phyloP scores from a whole-genome alignment of 2,329 filamentous ascomycete species.

The Trichophyton benhamiae region DNA sequence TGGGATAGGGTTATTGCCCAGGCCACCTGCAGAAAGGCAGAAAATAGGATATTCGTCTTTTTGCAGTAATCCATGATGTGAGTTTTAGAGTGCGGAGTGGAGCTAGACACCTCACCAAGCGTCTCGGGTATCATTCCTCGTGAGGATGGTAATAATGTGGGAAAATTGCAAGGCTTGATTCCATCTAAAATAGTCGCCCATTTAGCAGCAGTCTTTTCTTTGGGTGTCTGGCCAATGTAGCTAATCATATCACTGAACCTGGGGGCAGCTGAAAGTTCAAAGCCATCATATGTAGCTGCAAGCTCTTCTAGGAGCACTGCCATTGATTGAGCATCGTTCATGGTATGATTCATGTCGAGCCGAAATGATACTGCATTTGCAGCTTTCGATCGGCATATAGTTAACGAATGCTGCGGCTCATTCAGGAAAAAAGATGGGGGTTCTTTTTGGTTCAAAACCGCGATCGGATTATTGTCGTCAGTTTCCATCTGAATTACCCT shows the following conservation, averaged over 20 bases:
- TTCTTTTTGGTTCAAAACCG: neutral
- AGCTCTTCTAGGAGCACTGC: neutral
- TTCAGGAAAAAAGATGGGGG: neutral
- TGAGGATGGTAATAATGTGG: neutral
- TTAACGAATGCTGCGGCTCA: constrained; percentile 19
- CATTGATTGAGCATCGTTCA: neutral
- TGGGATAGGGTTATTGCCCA: constrained; percentile 42
- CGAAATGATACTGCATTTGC: neutral
- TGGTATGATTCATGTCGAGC: neutral
- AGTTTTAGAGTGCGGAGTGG: neutral
- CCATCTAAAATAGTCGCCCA: neutral
- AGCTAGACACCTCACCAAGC: neutral
- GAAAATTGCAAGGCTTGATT: neutral
- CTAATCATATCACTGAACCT: neutral
- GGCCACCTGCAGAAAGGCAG: constrained; percentile 40
- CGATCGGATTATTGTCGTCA: neutral
- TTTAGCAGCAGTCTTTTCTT: neutral
- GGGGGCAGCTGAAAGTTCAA: neutral
- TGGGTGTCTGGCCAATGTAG: neutral
- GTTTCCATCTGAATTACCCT: neutral
- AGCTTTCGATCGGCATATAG: constrained; percentile 16
- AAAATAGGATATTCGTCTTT: constrained; percentile 27
- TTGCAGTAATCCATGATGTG: constrained; percentile 7
- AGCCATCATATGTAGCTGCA: neutral
- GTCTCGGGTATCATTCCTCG: neutral